These are phyloP conservation scores for Aspergillus funiculosus DNA, from an alignment of 495 filamentous ascomycete genomes.

Conservation along the genomic window DNA sequence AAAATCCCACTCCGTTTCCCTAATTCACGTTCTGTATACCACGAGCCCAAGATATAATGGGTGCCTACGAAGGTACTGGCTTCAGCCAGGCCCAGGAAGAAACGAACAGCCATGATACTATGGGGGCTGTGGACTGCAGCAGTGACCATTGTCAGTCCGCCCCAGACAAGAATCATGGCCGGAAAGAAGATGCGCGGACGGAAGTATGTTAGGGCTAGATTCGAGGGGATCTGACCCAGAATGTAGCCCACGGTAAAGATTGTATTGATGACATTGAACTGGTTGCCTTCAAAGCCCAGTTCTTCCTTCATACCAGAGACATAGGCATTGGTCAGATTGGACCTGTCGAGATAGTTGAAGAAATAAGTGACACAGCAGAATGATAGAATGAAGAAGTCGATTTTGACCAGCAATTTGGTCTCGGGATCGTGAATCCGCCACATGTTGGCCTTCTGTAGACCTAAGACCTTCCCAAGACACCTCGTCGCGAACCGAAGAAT, in stretches of 20 bases:
- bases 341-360: slow-evolving; percentile 47
- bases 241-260: slow-evolving; percentile 43
- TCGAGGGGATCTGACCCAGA: slow-evolving; percentile 55
- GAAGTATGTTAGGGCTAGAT: slow-evolving; percentile 54
- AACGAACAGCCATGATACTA: slow-evolving; percentile 61
- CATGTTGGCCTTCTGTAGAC: slow-evolving; percentile 11
- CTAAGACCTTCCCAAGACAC: too few species aligned
- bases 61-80: slow-evolving; percentile 57
- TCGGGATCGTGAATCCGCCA: slow-evolving; percentile 12
- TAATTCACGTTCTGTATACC: slow-evolving; percentile 61
- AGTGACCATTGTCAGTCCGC: slow-evolving; percentile 53
- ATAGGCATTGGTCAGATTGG: slow-evolving; percentile 58
- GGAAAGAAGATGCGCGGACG: slow-evolving; percentile 57
- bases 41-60: slow-evolving; percentile 60
- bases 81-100: slow-evolving; percentile 62
- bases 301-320: slow-evolving; percentile 63
- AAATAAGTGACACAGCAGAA: slow-evolving; percentile 61
- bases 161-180: slow-evolving; percentile 56
- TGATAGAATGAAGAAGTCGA: slow-evolving; percentile 59
- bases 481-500: too few species aligned
- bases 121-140: slow-evolving; percentile 44
- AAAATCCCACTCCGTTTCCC: slow-evolving; percentile 53
- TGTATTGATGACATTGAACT: slow-evolving; percentile 56
- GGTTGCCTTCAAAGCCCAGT: slow-evolving; percentile 49
- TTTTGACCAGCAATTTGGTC: slow-evolving; percentile 22